A percentile compares a stretch with the other conserved stretches of the same genome.
Evolutionary conservation across 176 grass and related monocot genomes (phyloP).

Genomic region (Zea luxurians): DNA sequence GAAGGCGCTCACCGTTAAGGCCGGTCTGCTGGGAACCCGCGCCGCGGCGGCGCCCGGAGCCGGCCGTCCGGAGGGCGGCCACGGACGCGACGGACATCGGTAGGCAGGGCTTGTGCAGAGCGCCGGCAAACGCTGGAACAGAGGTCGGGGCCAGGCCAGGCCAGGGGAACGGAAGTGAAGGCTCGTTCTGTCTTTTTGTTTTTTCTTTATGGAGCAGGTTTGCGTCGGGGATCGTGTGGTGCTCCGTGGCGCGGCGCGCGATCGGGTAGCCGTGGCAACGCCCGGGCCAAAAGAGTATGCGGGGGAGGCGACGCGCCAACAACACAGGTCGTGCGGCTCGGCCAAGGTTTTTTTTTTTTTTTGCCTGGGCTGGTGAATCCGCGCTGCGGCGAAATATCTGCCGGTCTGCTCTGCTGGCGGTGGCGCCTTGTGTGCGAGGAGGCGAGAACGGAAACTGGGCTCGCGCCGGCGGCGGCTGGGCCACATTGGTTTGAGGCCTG

Average conservation of each 20-base stretch:
- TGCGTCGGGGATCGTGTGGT: constrained; percentile 22
- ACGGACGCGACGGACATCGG: constrained; percentile 47
- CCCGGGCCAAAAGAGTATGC: constrained; percentile 36
- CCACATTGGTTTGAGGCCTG: neutral
- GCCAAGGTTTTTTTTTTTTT: neutral
- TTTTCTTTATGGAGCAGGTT: neutral
- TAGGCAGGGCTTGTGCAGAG: neutral
- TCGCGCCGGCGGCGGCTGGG: neutral
- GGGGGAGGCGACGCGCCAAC: neutral
- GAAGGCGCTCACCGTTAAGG: constrained; percentile 21
- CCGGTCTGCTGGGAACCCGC: neutral
- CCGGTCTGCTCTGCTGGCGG: neutral
- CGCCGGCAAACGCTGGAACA: neutral
- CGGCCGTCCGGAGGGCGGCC: constrained; percentile 37
- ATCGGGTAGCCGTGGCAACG: constrained; percentile 45
- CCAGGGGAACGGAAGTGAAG: neutral
- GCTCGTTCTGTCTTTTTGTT: neutral
- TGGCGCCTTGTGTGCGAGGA: neutral
- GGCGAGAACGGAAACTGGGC: constrained; percentile 8
- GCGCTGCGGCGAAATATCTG: constrained; percentile 25
- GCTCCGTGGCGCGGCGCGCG: neutral
- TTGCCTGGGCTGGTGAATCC: neutral
- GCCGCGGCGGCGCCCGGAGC: constrained; percentile 23
- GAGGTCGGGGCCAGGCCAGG: neutral
- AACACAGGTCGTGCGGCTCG: neutral